Base-by-base conservation (phyloP, 352 stramenopile species). In the Saprolegnia diclina region DNA sequence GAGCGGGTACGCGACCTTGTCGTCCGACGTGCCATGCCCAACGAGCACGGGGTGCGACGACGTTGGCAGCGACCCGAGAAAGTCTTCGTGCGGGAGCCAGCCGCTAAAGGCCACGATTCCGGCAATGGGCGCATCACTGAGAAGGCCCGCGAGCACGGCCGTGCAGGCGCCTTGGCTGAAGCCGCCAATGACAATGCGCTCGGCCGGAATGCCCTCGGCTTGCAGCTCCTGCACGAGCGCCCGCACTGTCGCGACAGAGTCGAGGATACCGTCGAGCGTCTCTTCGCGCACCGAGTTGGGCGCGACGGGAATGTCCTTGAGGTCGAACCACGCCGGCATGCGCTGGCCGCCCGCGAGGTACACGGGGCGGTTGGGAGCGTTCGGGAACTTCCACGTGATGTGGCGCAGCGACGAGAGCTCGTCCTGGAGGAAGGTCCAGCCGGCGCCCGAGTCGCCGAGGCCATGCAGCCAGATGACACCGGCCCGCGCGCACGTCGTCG, bases 261-360 rank as follows among this genome's bases (percentile, higher is more conserved):
- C 63, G 11, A 14, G 62, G 11, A 69, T 44, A 21, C 63, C 63
- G 11, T 61, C 50, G 11, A 69, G 37, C 16, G 45, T 22, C 61
- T 69, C 63, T 14, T 32, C 29, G 5, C 29, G 32, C 0, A 52
- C 63, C 5, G 63, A 62, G 5, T 35, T 26, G 21, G 45, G 42
- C 1, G 63, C 24, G 63, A 69, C 24, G 0, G 63, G 63, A 22
- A 69, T 69, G 5, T 69, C 53, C 9, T 69, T n/a, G 21, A 89
- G 72, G 72, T 89, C 81, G 59, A 82, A 91, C 87, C 87, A 95
- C 7, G 81, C 82, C 6, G 85, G 77, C 84, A 92, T 94, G 4
- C 22, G 29, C 54, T 75, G 77, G 32, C 83, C 83, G 26, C 81
- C 82, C 74, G 93, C 92, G 42, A 93, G 84, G 37, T 78, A 74